phyloP scores from a whole-genome alignment of 2,329 filamentous ascomycete genomes.

The Herpotrichia juniperi region DNA sequence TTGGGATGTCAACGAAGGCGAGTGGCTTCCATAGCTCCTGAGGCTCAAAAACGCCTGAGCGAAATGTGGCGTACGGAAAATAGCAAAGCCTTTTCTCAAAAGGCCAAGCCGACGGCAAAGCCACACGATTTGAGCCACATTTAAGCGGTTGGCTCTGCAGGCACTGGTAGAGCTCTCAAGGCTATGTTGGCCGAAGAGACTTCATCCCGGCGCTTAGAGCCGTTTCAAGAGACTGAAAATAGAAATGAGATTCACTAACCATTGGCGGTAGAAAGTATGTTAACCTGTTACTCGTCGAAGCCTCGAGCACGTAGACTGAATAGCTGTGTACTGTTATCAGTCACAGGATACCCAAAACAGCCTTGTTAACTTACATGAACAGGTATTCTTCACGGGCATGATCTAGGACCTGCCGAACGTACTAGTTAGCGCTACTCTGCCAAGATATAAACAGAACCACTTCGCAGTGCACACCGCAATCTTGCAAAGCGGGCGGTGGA shows the following conservation, averaged over 20 bases:
- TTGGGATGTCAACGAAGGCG: not conserved
- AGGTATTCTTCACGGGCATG: constrained; percentile 77
- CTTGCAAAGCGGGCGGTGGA: not conserved
- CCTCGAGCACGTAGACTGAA: constrained; percentile 61
- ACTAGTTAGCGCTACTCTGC: constrained; percentile 44
- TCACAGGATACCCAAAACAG: constrained; percentile 56
- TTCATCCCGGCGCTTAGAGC: constrained; percentile 40
- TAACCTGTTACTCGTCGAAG: constrained; percentile 54
- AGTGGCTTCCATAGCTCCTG: not conserved
- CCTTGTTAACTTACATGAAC: constrained; percentile 65
- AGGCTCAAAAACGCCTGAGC: constrained; percentile 5
- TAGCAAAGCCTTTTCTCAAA: not conserved
- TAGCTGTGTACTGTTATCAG: constrained; percentile 61
- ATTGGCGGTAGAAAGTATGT: constrained; percentile 56
- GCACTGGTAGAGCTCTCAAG: constrained; percentile 20
- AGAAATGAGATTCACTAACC: constrained; percentile 44
- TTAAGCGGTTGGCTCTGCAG: constrained; percentile 24
- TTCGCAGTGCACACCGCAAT: constrained; percentile 11
- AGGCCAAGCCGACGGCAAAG: constrained; percentile 9
- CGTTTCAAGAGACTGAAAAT: constrained; percentile 32
- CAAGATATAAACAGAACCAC: not conserved
- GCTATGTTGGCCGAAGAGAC: constrained; percentile 36
- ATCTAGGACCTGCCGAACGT: constrained; percentile 58
- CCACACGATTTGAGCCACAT: not conserved
- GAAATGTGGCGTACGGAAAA: not conserved